Percentiles rank a stretch among this genome's conserved stretches.
These are phyloP conservation scores for Leucaena leucocephala DNA, from an alignment of 306 rosid species.

Conservation along the genomic window DNA sequence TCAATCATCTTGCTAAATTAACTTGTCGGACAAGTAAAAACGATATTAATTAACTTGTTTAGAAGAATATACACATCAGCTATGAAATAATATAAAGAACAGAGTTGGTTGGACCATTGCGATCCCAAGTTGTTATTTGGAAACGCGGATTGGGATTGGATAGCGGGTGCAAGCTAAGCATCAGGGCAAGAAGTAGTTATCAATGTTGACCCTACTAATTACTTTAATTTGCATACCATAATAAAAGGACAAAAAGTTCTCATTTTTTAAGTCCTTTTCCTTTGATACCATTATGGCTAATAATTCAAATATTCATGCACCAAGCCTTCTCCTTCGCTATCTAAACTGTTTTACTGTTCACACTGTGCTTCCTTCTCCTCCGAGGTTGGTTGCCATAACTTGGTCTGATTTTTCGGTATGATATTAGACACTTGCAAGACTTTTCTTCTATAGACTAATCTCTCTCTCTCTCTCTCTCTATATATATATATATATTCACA, in stretches of 20 bases:
- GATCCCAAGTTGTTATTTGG: constrained; percentile 14
- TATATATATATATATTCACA: no score
- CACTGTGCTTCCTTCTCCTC: background rate
- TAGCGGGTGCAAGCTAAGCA: constrained; percentile 23
- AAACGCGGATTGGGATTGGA: constrained; percentile 27
- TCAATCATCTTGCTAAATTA: background rate
- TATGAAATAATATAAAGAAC: background rate
- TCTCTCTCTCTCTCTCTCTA: background rate
- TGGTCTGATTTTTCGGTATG: no score
- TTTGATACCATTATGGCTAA: background rate
- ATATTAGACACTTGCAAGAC: background rate
- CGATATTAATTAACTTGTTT: background rate
- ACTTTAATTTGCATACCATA: background rate
- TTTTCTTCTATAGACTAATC: background rate
- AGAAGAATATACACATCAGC: background rate
- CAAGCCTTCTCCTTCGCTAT: background rate
- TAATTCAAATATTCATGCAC: background rate
- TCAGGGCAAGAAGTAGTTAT: constrained; percentile 19
- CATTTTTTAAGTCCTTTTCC: constrained; percentile 6
- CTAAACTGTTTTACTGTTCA: background rate
- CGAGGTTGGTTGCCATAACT: no score
- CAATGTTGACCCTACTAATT: constrained; percentile 25
- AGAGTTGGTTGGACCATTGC: constrained; percentile 5
- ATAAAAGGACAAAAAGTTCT: background rate
- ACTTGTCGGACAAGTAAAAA: background rate